Evolutionary conservation across 2,329 filamentous ascomycete species (phyloP), one percentile per base, ranked within the genome.

Genomic region (Cladophialophora bantiana): DNA sequence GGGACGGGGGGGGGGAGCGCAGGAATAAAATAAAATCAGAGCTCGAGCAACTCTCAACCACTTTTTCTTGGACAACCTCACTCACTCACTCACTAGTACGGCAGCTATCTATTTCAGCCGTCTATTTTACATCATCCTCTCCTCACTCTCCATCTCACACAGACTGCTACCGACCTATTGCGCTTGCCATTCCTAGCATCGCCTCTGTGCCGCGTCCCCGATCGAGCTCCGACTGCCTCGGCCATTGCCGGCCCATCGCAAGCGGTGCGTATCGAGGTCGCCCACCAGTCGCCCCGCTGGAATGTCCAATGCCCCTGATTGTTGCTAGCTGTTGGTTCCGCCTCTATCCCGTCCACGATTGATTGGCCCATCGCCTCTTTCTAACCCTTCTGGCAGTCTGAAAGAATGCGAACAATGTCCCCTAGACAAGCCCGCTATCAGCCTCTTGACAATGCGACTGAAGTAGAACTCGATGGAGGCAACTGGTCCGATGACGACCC

Each of bases 181-280:
- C 20, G 15, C 18, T 31, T 35, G 31, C 48, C 57, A 35, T 60
- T 60, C 38, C 42, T 45, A 48, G 32, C 59, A 61, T 26, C 59
- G 52, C n/a, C 34, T 31, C 26, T 35, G 26, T 36, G 45, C 59
- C 36, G 42, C 40, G 10, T n/a, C 52, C 50, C 65, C 65, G 65
- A 67, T 53, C 52, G 60, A 64, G 48, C 57, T 64, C 65, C 65
- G 65, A 67, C 58, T 64, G 50, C 65, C 65, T 67, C 65, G 65
- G 65, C 53, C 65, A 52, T 55, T 59, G 57, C 48, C 59, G 59
- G 42, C 42, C 50, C 57, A 35, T 52, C 42, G 45, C 32, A 35
- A 65, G 36, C n/a, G 32, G 62, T 20, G 31, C 20, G 15, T 34
- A 6, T 38, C 34, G 9, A 20, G 13, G 50, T 48, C 13, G 42